These are phyloP conservation scores for Ganoderma resinaceum DNA, from an alignment of 1,284 basidiomycete genomes.

Conservation along the genomic window DNA sequence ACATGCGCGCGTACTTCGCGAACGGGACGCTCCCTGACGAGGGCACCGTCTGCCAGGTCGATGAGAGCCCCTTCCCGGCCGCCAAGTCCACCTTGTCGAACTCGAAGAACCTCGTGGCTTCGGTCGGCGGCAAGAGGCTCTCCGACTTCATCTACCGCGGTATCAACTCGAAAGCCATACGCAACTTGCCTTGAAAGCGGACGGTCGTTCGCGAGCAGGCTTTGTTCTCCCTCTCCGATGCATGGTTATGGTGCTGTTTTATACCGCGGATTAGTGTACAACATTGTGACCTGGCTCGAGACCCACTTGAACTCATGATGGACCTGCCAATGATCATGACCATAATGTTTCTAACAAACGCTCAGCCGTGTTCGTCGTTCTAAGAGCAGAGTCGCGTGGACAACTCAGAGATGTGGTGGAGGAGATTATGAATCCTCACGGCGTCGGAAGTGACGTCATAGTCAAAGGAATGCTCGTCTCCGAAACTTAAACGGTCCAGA, in stretches of 20 bases:
- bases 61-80: constrained; percentile 31
- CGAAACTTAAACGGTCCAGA: too few species aligned
- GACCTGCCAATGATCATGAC: too few species aligned
- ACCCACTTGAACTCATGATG: not conserved
- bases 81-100: not conserved
- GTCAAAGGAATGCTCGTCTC: too few species aligned
- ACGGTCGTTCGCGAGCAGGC: too few species aligned
- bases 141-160: not conserved
- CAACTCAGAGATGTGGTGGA: too few species aligned
- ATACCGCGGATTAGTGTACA: not conserved
- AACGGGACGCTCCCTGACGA: constrained; percentile 37
- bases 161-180: not conserved
- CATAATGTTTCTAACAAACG: too few species aligned
- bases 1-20: constrained; percentile 34
- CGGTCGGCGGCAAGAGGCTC: not conserved
- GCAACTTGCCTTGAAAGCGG: not conserved
- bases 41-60: constrained; percentile 36
- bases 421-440: too few species aligned
- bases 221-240: not conserved
- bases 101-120: not conserved
- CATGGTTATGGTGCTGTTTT: not conserved
- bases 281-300: not conserved
- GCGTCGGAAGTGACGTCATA: too few species aligned
- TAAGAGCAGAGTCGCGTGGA: too few species aligned
- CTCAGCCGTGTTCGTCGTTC: too few species aligned